A percentile compares a stretch with the other conserved stretches of the same genome.
Evolutionary conservation across 192 early-diverging fungal genomes (phyloP).

Genomic region (Gonapodya sp.): DNA sequence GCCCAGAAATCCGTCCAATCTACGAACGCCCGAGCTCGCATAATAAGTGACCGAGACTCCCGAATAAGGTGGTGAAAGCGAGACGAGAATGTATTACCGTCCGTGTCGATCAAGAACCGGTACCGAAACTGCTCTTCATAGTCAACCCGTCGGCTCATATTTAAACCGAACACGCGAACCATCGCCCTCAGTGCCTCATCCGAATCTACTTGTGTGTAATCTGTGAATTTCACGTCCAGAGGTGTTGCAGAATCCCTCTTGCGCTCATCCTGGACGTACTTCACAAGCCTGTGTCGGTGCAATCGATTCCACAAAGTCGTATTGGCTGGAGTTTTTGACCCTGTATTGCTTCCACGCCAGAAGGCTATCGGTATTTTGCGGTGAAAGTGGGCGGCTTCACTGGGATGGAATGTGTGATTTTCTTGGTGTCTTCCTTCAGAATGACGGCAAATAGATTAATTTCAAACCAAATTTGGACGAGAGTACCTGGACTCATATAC

Average conservation of each 20-base stretch:
- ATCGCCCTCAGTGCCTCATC: neutral
- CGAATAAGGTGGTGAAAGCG: neutral
- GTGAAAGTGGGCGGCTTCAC: neutral
- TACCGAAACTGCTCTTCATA: neutral
- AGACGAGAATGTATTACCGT: neutral
- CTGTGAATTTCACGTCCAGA: neutral
- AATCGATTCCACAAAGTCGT: neutral
- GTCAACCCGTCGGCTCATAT: neutral
- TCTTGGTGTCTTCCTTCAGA: neutral
- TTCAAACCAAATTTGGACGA: too few relatives aligned
- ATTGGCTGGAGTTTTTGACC: neutral
- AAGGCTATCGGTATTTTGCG: neutral
- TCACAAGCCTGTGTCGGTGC: neutral
- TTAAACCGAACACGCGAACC: neutral
- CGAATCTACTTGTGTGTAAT: neutral
- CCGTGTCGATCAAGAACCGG: neutral
- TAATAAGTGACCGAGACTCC: neutral
- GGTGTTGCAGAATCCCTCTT: neutral
- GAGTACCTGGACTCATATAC: too few relatives aligned
- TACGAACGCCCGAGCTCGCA: neutral
- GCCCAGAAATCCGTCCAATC: neutral
- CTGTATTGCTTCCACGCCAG: neutral
- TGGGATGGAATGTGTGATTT: neutral
- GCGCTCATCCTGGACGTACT: neutral
- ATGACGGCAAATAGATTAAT: too few relatives aligned